phyloP scores from a whole-genome alignment of 2,329 filamentous ascomycete genomes.

The Microdochium trichocladiopsis region DNA sequence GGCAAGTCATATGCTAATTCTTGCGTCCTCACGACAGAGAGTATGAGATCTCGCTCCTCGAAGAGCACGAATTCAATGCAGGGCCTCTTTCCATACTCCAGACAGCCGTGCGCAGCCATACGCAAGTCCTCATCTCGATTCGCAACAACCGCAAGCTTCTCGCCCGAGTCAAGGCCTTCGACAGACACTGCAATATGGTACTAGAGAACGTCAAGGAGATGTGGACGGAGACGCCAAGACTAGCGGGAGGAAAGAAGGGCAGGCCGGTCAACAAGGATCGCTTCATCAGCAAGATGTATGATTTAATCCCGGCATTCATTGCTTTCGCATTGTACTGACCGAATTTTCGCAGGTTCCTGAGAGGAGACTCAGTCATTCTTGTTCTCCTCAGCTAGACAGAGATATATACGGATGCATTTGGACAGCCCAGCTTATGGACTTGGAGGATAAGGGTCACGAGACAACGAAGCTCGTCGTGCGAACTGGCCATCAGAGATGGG shows the following conservation, averaged over 20 bases:
- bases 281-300: constrained; percentile 94
- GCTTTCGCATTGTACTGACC: constrained; percentile 3
- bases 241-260: constrained; percentile 81
- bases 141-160: constrained; percentile 98
- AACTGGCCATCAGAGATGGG: no score
- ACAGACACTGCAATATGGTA: constrained; percentile 99
- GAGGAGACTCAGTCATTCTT: constrained; percentile 82
- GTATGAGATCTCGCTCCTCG: constrained; percentile 51
- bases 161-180: constrained; percentile 95
- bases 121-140: constrained; percentile 93
- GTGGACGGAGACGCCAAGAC: constrained; percentile 92
- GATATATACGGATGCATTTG: not conserved
- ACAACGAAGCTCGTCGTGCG: no score
- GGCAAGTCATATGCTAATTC: constrained; percentile 8
- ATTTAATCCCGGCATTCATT: not conserved
- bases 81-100: constrained; percentile 90
- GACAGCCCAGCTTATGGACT: not conserved
- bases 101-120: constrained; percentile 89
- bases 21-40: constrained; percentile 27
- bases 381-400: constrained; percentile 66
- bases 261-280: constrained; percentile 93
- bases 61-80: constrained; percentile 73
- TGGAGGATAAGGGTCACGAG: no score
- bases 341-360: constrained; percentile 57
- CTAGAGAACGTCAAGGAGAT: constrained; percentile 97